A percentile compares a stretch with the other conserved stretches of the same genome.
These are phyloP conservation scores for Phialophora expanda DNA, from an alignment of 2,329 filamentous ascomycete genomes.

Conservation along the genomic window DNA sequence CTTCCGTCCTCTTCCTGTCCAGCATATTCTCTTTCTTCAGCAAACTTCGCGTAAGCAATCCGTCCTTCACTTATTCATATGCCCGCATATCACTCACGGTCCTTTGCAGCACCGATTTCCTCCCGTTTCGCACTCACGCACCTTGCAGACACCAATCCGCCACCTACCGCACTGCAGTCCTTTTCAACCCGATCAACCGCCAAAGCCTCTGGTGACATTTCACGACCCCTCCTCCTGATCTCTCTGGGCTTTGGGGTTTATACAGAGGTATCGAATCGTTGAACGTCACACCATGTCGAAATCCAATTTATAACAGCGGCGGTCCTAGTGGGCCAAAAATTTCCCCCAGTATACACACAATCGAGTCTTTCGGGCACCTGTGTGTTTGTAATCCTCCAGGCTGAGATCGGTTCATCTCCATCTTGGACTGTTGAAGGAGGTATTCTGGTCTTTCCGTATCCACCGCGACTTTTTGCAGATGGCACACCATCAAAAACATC, in stretches of 20 bases:
- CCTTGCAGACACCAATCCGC: slow-evolving; percentile 12
- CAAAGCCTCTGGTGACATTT: slow-evolving; percentile 4
- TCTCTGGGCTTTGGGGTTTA: slow-evolving; percentile 2
- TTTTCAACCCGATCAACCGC: not conserved
- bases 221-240: slow-evolving; percentile 8
- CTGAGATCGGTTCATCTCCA: slow-evolving; percentile 18
- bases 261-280: slow-evolving; percentile 19
- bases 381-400: slow-evolving; percentile 38
- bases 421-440: slow-evolving; percentile 10
- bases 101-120: slow-evolving; percentile 8
- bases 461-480: slow-evolving; percentile 14
- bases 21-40: slow-evolving; percentile 23
- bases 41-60: slow-evolving; percentile 31
- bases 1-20: slow-evolving; percentile 21
- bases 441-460: not conserved
- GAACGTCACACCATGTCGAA: slow-evolving; percentile 42
- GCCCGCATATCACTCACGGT: slow-evolving; percentile 14
- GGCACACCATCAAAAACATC: slow-evolving; percentile 37
- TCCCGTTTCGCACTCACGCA: slow-evolving; percentile 3
- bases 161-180: slow-evolving; percentile 21
- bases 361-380: slow-evolving; percentile 5
- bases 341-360: slow-evolving; percentile 10
- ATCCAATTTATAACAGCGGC: slow-evolving; percentile 51
- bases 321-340: slow-evolving; percentile 45
- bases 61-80: slow-evolving; percentile 14